A percentile compares a stretch with the other conserved stretches of the same genome.
These are phyloP conservation scores for Neonectria coccinea DNA, from an alignment of 2,329 filamentous ascomycete genomes.

Conservation along the genomic window DNA sequence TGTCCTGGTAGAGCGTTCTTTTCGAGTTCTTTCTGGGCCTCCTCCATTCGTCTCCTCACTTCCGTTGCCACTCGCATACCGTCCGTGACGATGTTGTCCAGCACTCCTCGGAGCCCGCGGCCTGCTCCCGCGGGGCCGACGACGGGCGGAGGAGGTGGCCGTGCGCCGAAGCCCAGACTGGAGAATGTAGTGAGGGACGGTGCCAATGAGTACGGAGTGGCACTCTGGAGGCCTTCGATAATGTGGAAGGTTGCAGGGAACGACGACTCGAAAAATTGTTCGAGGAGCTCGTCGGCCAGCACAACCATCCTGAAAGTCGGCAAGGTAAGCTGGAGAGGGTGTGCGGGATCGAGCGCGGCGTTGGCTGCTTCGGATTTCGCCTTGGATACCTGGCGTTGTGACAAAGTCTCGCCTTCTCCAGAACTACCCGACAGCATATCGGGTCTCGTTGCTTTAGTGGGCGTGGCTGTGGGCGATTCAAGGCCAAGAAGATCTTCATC, in stretches of 20 bases:
- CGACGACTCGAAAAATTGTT: constrained; percentile 97
- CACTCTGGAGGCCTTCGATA: constrained; percentile 68
- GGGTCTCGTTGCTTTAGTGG: constrained; percentile 57
- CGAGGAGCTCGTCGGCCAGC: constrained; percentile 92
- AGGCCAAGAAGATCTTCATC: constrained; percentile 71
- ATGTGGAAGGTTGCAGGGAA: constrained; percentile 95
- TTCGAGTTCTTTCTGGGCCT: constrained; percentile 92
- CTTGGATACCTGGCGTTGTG: constrained; percentile 63
- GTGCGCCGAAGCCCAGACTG: constrained; percentile 70
- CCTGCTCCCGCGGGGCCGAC: constrained; percentile 60
- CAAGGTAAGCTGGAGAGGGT: constrained; percentile 93
- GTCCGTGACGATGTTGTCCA: constrained; percentile 98
- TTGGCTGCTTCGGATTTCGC: constrained; percentile 84
- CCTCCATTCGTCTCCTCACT: constrained; percentile 92
- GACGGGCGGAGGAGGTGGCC: constrained; percentile 54
- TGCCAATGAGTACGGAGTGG: constrained; percentile 47
- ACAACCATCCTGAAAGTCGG: constrained; percentile 99
- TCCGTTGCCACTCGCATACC: constrained; percentile 96
- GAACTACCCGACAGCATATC: constrained; percentile 53
- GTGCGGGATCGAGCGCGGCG: constrained; percentile 88
- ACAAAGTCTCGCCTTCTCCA: constrained; percentile 33
- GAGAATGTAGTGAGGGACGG: constrained; percentile 88
- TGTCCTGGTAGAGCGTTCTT: constrained; percentile 77
- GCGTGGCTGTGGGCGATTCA: constrained; percentile 59
- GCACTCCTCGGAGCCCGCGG: constrained; percentile 87